These are phyloP conservation scores for Ormosia semicastrata DNA, from an alignment of 306 rosid genomes.

Conservation along the genomic window DNA sequence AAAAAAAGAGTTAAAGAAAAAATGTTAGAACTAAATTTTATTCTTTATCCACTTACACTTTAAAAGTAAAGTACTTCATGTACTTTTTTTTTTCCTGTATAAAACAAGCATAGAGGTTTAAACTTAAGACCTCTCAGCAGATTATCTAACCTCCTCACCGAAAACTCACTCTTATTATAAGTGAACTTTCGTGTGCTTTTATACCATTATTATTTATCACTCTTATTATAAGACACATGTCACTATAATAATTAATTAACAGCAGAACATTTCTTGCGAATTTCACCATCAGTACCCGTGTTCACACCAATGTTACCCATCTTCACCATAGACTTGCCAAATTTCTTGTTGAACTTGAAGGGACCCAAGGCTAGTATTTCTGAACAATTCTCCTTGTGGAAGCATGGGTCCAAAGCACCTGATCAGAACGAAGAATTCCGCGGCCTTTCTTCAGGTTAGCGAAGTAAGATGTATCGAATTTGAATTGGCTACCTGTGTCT, in stretches of 20 bases:
- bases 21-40: too few species aligned
- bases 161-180: too few species aligned
- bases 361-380: slow-evolving; percentile 21
- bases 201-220: too few species aligned
- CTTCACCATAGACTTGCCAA: slow-evolving; percentile 49
- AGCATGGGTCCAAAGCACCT: slow-evolving; percentile 39
- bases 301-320: slow-evolving; percentile 34
- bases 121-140: too few species aligned
- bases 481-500: slow-evolving; percentile 29
- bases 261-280: slow-evolving; percentile 42
- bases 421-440: slow-evolving; percentile 48
- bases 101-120: too few species aligned
- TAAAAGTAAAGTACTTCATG: too few species aligned
- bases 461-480: slow-evolving; percentile 38
- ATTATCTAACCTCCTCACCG: too few species aligned
- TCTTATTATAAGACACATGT: too few species aligned
- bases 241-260: slow-evolving; percentile 12
- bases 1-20: too few species aligned
- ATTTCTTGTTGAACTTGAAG: slow-evolving; percentile 37
- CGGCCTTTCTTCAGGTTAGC: slow-evolving; percentile 30
- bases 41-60: too few species aligned
- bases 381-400: slow-evolving; percentile 34
- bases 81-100: too few species aligned
- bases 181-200: too few species aligned
- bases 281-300: slow-evolving; percentile 35